Evolutionary conservation across 2,329 filamentous ascomycete genomes (phyloP).

Genomic region (Talaromyces sp.): DNA sequence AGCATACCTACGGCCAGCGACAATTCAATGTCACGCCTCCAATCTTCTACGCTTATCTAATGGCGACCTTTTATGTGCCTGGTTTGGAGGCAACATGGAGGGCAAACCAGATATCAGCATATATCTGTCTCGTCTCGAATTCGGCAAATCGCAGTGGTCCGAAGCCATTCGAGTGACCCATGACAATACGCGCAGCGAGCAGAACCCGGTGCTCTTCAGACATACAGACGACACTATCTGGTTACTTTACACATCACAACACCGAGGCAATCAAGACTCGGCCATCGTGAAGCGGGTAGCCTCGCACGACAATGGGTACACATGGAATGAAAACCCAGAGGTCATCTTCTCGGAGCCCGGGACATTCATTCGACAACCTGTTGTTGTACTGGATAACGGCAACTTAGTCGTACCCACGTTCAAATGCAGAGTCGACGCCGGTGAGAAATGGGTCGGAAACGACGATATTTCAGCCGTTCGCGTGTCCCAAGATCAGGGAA

Average conservation of each 20-base stretch:
- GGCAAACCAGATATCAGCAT: conserved; percentile 46
- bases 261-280: conserved; percentile 45
- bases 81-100: conserved; percentile 49
- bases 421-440: conserved; percentile 41
- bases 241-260: conserved; percentile 47
- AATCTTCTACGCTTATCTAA: conserved; percentile 43
- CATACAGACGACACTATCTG: conserved; percentile 38
- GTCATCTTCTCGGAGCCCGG: conserved; percentile 37
- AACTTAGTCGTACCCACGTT: conserved; percentile 46
- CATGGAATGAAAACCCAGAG: conserved; percentile 34
- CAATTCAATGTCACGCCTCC: conserved; percentile 46
- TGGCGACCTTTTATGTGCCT: conserved; percentile 43
- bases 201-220: conserved; percentile 46
- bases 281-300: conserved; percentile 38
- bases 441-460: conserved; percentile 45
- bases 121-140: conserved; percentile 38
- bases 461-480: conserved; percentile 44
- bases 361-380: conserved; percentile 43
- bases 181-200: conserved; percentile 43
- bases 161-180: conserved; percentile 37
- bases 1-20: conserved; percentile 37
- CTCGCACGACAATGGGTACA: conserved; percentile 36
- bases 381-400: conserved; percentile 36
- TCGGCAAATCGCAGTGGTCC: conserved; percentile 32
- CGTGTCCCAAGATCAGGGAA: conserved; percentile 37